Percentiles rank a stretch among this genome's conserved stretches.
Evolutionary conservation across 1,284 basidiomycete genomes (phyloP).

Genomic region (Takashimella koratensis): DNA sequence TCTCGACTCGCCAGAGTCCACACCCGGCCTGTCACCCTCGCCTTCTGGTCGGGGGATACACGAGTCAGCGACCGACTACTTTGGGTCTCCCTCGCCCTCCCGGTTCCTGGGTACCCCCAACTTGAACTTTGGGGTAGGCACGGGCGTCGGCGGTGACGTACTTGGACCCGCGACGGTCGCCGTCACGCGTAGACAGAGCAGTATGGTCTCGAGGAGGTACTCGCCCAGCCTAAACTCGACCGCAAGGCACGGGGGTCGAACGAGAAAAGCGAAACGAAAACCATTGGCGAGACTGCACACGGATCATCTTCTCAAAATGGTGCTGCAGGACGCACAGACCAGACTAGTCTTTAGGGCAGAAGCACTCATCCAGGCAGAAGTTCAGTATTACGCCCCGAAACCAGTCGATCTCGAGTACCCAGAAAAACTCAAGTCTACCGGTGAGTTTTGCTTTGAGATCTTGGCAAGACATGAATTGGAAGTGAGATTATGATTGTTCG

Average conservation of each 20-base stretch:
- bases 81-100: not conserved
- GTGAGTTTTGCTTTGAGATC: constrained; percentile 12
- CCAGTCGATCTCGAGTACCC: constrained; percentile 75
- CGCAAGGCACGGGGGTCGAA: constrained; percentile 8
- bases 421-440: constrained; percentile 53
- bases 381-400: constrained; percentile 72
- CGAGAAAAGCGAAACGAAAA: constrained; percentile 13
- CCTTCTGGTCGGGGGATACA: not conserved
- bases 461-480: not conserved
- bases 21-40: constrained; percentile 12
- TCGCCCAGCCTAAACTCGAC: too few species aligned
- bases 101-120: not conserved
- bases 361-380: constrained; percentile 78
- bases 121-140: not conserved
- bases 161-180: not conserved
- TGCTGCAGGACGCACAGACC: constrained; percentile 90
- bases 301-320: constrained; percentile 73
- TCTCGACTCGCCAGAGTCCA: constrained; percentile 21
- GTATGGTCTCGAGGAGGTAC: constrained; percentile 2
- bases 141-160: not conserved
- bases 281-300: constrained; percentile 60
- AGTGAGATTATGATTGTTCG: not conserved
- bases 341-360: constrained; percentile 90
- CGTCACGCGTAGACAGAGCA: not conserved
- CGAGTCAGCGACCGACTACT: constrained; percentile 19